Base-by-base conservation (phyloP, 179 eudicot species). In the Beta corolliflora region DNA sequence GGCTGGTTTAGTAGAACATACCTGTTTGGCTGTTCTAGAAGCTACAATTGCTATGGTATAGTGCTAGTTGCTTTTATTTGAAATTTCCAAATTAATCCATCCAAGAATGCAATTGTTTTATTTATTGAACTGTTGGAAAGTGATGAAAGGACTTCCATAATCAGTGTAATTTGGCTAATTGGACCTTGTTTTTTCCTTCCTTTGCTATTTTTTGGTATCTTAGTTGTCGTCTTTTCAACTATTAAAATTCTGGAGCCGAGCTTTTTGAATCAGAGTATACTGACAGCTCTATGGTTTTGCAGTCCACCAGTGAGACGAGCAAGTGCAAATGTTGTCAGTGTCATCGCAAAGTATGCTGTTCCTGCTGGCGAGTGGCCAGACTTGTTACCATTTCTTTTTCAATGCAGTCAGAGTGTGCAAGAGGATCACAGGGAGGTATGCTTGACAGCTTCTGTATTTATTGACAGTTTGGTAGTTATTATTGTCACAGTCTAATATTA, bases 301-400 rank as follows among this genome's bases (percentile, higher is more conserved):
- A 96, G 99, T 77, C 93, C 98, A 58, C 94, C 93, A 12, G 99
- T 96, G 77, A 89, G 99, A 88, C 86, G 97, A 89, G 99, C 99
- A 48, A 96, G 99, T 90, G 99, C 99, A 76, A 96, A 94, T 88
- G 99, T 92, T 50, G 95, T 94, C 58, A 93, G 99, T 76, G 90
- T 94, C 72, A 86, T 96, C 60, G 99, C 99, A 23, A 96, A 96
- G 87, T 93, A 93, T 89, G 97, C 98, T 77, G 99, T 96, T 82
- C 99, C 99, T 76, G 88, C 92, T 73, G 99, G 98, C 68, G 99
- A 96, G 85, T 96, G 99, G 99, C 95, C 97, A 56, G 98, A 94
- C 83, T 88, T 96, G 76, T 85, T 96, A 81, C 99, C 99, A 48
- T 96, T 94, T 88, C 89, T 96, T 54, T 96, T 96, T 79, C 98